phyloP scores from a whole-genome alignment of 208 protist genomes.

The Novymonas esmeraldas region DNA sequence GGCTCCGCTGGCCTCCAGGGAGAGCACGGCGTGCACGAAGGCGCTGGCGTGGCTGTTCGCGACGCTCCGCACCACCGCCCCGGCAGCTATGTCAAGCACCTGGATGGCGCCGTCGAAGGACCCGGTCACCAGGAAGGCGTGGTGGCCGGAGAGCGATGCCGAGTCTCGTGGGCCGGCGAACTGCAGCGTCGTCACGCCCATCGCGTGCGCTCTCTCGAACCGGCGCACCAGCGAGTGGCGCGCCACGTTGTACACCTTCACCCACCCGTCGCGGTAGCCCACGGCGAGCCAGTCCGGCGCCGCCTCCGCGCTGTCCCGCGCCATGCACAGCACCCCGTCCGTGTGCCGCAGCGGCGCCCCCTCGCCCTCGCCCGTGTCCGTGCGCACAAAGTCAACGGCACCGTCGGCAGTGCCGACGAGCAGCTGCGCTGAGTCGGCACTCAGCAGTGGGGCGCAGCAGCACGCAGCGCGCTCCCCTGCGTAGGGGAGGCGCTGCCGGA shows the following conservation, averaged over 20 bases:
- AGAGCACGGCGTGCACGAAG: conserved; percentile 60
- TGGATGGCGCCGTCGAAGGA: conserved; percentile 71
- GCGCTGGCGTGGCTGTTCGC: conserved; percentile 56
- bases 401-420: conserved; percentile 70
- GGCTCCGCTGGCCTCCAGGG: conserved; percentile 10
- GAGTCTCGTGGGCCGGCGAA: conserved; percentile 53
- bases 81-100: conserved; percentile 59
- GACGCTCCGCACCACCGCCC: conserved; percentile 40
- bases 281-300: conserved; percentile 62
- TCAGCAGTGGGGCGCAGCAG: conserved; percentile 22
- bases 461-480: conserved; percentile 37
- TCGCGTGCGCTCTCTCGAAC: conserved; percentile 61
- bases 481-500: conserved; percentile 40
- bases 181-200: conserved; percentile 63
- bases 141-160: conserved; percentile 49
- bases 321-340: conserved; percentile 50
- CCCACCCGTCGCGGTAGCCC: conserved; percentile 80
- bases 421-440: conserved; percentile 19
- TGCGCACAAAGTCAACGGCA: conserved; percentile 58
- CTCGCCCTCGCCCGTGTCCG: conserved; percentile 21
- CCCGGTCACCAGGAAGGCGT: conserved; percentile 54
- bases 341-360: conserved; percentile 53
- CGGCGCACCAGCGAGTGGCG: conserved; percentile 72
- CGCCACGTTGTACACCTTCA: conserved; percentile 80
- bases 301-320: conserved; percentile 31